Evolutionary conservation across 2,329 filamentous ascomycete genomes (phyloP).

Genomic region (Sporothrix inflata): DNA sequence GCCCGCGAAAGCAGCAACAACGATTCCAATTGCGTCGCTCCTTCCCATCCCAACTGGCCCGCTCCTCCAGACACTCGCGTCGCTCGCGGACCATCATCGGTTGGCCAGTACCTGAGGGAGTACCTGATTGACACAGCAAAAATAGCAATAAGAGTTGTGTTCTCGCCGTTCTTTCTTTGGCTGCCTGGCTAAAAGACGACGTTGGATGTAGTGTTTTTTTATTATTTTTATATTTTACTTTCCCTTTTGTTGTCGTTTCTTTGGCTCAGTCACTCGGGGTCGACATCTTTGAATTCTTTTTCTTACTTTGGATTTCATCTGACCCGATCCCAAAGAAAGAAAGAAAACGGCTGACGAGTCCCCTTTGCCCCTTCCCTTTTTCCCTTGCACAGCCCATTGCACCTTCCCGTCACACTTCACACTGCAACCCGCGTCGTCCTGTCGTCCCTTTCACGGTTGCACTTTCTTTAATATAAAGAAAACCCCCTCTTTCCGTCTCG

Average conservation of each 20-base stretch:
- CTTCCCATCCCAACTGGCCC: not conserved
- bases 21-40: slow-evolving; percentile 22
- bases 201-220: not conserved
- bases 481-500: not conserved
- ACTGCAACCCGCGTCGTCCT: not conserved
- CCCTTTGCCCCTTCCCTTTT: not conserved
- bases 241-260: not conserved
- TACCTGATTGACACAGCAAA: not conserved
- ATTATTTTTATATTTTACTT: not conserved
- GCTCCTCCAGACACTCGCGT: not conserved
- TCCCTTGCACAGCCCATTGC: not conserved
- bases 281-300: not conserved
- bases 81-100: not conserved
- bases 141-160: not conserved
- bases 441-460: not conserved
- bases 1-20: slow-evolving; percentile 6
- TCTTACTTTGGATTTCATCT: not conserved
- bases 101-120: not conserved
- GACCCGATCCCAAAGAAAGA: not conserved
- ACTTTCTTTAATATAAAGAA: slow-evolving; percentile 18
- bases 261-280: slow-evolving; percentile 1
- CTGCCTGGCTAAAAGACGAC: not conserved
- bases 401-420: not conserved
- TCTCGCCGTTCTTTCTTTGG: not conserved
- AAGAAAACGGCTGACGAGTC: not conserved